phyloP scores from a whole-genome alignment of 345 rosid species.

The Salix dunnii region DNA sequence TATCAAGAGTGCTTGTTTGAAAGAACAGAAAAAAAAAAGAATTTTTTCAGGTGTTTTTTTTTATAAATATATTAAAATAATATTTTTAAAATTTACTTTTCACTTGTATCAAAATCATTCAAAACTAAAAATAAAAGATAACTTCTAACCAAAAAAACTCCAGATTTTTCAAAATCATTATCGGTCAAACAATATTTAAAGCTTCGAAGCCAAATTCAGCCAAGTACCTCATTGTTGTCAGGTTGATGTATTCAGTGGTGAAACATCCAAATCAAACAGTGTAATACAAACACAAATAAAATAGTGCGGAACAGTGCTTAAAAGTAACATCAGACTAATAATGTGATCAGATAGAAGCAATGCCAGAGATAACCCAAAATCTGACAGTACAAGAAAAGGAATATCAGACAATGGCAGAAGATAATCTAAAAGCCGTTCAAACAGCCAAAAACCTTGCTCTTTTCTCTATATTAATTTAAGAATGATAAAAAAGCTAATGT shows the following conservation, averaged over 20 bases:
- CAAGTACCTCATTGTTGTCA: background rate
- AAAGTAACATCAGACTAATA: background rate
- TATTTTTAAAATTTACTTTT: too few species aligned
- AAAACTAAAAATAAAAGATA: too few species aligned
- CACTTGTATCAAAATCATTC: too few species aligned
- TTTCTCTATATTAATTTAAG: background rate
- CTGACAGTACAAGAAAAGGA: background rate
- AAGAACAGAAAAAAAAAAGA: too few species aligned
- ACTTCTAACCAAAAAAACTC: too few species aligned
- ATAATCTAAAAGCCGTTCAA: background rate
- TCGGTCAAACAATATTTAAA: background rate
- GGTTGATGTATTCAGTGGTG: background rate
- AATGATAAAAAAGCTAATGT: background rate
- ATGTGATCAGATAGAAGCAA: background rate
- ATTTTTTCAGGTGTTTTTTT: too few species aligned
- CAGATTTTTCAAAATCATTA: too few species aligned
- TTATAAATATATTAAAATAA: too few species aligned
- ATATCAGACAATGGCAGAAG: background rate
- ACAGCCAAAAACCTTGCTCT: background rate
- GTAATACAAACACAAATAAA: background rate
- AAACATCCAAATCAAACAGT: background rate
- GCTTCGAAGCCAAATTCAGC: background rate
- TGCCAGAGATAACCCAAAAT: background rate
- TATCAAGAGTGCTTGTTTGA: background rate
- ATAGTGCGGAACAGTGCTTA: background rate